These are phyloP conservation scores for Schwanniomyces polymorphus DNA, from an alignment of 805 yeast species.

Conservation along the genomic window DNA sequence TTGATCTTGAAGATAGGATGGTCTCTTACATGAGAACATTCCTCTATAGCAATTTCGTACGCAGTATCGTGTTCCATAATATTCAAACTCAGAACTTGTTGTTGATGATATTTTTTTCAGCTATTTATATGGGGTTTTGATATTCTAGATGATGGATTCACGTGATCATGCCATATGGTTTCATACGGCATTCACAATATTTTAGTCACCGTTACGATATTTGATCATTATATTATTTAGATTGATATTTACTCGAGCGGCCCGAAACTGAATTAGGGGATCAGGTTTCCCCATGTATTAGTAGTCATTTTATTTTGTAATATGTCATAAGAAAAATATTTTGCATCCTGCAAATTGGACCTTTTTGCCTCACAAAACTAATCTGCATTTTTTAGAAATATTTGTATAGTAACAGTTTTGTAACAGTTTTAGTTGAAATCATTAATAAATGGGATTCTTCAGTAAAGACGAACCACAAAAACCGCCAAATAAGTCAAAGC, in stretches of 20 bases:
- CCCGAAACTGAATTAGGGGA: too few species aligned
- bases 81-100: background rate
- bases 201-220: background rate
- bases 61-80: constrained; percentile 4
- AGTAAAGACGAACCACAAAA: constrained; percentile 31
- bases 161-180: background rate
- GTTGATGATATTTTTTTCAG: background rate
- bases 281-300: background rate
- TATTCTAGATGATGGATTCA: background rate
- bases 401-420: background rate
- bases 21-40: constrained; percentile 23
- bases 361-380: background rate
- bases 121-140: background rate
- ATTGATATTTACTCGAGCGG: too few species aligned
- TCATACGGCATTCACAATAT: background rate
- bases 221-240: background rate
- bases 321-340: background rate
- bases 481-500: constrained; percentile 63
- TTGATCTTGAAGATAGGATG: constrained; percentile 35
- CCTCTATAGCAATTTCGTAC: constrained; percentile 15
- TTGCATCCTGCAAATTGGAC: background rate
- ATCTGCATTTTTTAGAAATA: background rate
- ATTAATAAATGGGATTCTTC: constrained; percentile 51
- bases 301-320: background rate
- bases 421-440: background rate